Evolutionary conservation across 2,329 filamentous ascomycete genomes (phyloP), one percentile per base, ranked within the genome.

Genomic region (Sporothrix humicola): DNA sequence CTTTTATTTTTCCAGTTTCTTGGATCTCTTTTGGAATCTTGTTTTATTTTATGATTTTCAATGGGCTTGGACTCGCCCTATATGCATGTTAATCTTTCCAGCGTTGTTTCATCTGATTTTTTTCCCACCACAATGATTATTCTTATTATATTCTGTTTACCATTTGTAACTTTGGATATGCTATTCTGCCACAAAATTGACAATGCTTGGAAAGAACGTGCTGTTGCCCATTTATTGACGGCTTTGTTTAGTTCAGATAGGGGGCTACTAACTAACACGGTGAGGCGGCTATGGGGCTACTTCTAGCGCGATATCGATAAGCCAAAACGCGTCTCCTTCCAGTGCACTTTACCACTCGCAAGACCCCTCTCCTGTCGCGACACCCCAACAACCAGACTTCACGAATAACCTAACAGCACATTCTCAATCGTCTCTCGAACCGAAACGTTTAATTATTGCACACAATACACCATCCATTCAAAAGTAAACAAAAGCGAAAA

Each of bases 231-330:
- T 17, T 56, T 70, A 23, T 69, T 31, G 10, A 42, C 5, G 48
- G 37, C 42, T 66, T 26, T 66, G 42, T 48, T 26, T 66, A 12
- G 59, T 20, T 26, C 26, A 13, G 13, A 56, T 17, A 44, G 20
- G 15, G 20, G 17, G 7, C 8, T 31, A 42, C 52, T 46, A 17
- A 17, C 3, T 31, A 10, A 0, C 9, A 37, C 17, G 52, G 10
- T 3, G 5, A 13, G 12, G 13, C 1, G 15, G 58, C 10, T 15
- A 15, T 61, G 6, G 4, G 50, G 17, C 12, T 26, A 13, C 61
- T 26, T 23, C 4, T 26, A 46, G 20, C 68, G 68, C 48, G 68
- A 50, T 73, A 73, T 73, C 72, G 72, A 73, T 73, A 73, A 66
- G 66, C 56, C 42, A 23, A 26, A 69, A 66, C 72, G 72, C 72